Base-by-base conservation (phyloP, 2,329 filamentous ascomycete species). In the Neonectria ditissima region DNA sequence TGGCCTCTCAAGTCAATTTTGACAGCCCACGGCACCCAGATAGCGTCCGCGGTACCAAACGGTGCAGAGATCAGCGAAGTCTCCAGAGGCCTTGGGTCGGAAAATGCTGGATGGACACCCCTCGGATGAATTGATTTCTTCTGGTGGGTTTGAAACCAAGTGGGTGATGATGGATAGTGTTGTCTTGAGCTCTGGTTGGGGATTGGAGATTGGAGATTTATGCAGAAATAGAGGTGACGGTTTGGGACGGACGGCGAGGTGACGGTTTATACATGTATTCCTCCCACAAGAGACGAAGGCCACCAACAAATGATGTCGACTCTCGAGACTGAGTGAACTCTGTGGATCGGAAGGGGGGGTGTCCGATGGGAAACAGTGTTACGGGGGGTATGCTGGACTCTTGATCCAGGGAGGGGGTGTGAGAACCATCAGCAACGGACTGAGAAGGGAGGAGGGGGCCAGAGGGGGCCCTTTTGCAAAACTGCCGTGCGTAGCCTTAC, bases 401-500 rank as follows among this genome's bases (percentile, higher is more conserved):
- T 51, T 48, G 44, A 32, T 56, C 39, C 39, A 65, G 53, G 69
- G 62, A 66, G 68, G 58, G 60, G 41, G 70, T 65, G 71, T 63
- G 71, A 61, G 56, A 47, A 48, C 50, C 58, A 48, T 48, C 59
- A 22, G 26, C 41, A 30, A 54, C 54, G 45, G 43, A 56, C 53
- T 30, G 44, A 51, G 59, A 65, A 62, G 61, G 58, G 58, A 45
- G 51, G 59, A 57, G 51, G 66, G 55, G 64, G 63, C 61, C 61
- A 64, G 65, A 57, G 66, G 62, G 73, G 73, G 73, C 73, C 75
- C 71, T 75, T 70, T 75, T 71, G 67, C 68, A 73, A 72, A 71
- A 69, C 67, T 65, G 59, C 37, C 37, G 37, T 41, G 37, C 37
- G 37, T 41, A 41, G 37, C 37, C 37, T 41, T 41, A 41, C 37